These are phyloP conservation scores for Brachypodium distachyon DNA, from an alignment of 202 grass and related monocot genomes.

Conservation along the genomic window DNA sequence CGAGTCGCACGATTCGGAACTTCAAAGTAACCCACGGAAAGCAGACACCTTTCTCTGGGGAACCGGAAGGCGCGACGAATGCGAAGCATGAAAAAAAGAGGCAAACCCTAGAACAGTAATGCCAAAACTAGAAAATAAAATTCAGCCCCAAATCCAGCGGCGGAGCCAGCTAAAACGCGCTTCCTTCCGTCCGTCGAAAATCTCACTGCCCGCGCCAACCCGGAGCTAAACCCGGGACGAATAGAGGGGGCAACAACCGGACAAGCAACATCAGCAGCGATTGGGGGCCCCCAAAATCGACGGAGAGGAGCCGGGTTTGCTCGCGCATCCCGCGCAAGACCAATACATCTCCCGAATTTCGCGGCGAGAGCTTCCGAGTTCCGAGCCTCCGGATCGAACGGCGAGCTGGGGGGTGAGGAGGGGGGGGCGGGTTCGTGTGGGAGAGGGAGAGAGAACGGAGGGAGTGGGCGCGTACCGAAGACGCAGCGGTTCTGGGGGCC, in stretches of 20 bases:
- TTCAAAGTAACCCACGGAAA: background rate
- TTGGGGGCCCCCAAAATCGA: background rate
- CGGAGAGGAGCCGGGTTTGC: background rate
- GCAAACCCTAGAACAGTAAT: conserved; percentile 36
- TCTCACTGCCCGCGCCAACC: background rate
- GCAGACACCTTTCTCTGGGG: background rate
- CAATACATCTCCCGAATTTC: background rate
- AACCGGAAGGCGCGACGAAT: background rate
- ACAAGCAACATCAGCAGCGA: background rate
- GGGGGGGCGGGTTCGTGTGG: background rate
- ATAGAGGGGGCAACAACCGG: background rate
- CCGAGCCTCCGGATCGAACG: background rate
- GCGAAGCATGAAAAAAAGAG: background rate
- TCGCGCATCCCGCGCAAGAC: background rate
- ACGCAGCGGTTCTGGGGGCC: conserved; percentile 83
- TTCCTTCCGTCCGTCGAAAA: background rate
- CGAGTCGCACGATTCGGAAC: background rate
- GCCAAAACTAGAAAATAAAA: background rate
- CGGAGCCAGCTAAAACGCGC: background rate
- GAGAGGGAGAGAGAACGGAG: background rate
- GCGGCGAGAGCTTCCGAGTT: background rate
- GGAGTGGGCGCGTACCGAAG: conserved; percentile 48
- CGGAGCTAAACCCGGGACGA: background rate
- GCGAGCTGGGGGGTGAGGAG: background rate
- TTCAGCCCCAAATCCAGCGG: background rate